phyloP scores from a whole-genome alignment of 805 yeast species.

The Saturnispora quitensis region DNA sequence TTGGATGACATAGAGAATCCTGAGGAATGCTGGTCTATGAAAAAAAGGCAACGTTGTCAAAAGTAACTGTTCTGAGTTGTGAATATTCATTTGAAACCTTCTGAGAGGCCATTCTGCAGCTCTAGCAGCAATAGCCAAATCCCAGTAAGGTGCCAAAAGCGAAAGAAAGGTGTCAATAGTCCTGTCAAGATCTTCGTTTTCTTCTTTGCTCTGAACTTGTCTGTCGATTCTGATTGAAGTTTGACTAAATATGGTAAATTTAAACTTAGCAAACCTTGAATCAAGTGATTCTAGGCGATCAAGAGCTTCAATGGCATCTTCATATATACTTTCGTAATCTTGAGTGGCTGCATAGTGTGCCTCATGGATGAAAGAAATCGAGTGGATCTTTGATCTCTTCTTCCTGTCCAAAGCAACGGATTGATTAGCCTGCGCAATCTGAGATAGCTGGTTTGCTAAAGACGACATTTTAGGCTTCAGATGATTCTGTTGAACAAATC shows the following conservation, averaged over 20 bases:
- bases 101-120: slow-evolving; percentile 95
- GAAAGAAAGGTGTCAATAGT: slow-evolving; percentile 70
- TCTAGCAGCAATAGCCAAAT: slow-evolving; percentile 62
- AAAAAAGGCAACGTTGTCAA: slow-evolving; percentile 76
- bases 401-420: slow-evolving; percentile 81
- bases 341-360: slow-evolving; percentile 87
- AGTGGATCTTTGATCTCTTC: slow-evolving; percentile 75
- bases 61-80: slow-evolving; percentile 65
- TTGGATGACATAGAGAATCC: slow-evolving; percentile 64
- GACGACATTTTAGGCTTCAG: slow-evolving; percentile 27
- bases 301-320: slow-evolving; percentile 66
- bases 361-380: slow-evolving; percentile 80
- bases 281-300: slow-evolving; percentile 66
- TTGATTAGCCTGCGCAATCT: slow-evolving; percentile 52
- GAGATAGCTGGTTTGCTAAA: slow-evolving; percentile 74
- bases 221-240: slow-evolving; percentile 75
- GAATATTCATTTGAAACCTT: slow-evolving; percentile 76
- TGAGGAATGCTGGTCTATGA: slow-evolving; percentile 60
- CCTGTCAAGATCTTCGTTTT: slow-evolving; percentile 59
- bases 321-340: slow-evolving; percentile 76
- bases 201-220: slow-evolving; percentile 70
- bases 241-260: slow-evolving; percentile 69
- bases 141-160: slow-evolving; percentile 68
- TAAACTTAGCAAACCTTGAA: slow-evolving; percentile 62
- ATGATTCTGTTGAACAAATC: neutral